Evolutionary conservation across 2,329 filamentous ascomycete species (phyloP), one percentile per base, ranked within the genome.

Genomic region (Xylaria digitata): DNA sequence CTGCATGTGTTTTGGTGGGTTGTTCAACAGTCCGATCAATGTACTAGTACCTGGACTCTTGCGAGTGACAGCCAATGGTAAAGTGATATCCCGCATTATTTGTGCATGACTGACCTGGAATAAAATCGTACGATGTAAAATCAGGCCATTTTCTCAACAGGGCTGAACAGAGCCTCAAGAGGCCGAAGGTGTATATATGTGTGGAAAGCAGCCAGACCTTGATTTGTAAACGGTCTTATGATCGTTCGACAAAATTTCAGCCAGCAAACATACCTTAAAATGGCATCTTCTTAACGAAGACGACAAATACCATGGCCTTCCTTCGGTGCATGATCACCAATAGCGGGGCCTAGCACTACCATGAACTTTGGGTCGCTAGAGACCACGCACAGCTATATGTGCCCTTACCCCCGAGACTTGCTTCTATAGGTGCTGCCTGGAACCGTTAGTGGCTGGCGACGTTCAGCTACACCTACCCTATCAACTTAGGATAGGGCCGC

Each of bases 81-180:
- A 32, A 65, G 63, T 61, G 63, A 60, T 42, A 60, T 52, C 63
- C 50, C 15, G 32, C 45, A 26, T 21, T 37, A 46, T 61, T 58
- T 61, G 45, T 69, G 64, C 67, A 67, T 69, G 61, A 57, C 53
- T 19, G 32, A 50, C 42, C 53, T 26, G 40, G 56, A 30, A 13
- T 6, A 48, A 50, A 61, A 69, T 69, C 67, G 64, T 69, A 69
- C 64, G 67, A 69, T 67, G 61, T 2, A 57, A 55, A 56, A 69
- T 69, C 67, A 69, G 67, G 64, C 67, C 67, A 69, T 52, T 67
- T 69, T 63, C 15, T 8, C 17, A 43, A 53, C 50, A 62, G 49
- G 56, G 64, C 53, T 64, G 49, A 61, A 66, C 55, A 63, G 67
- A 67, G 67, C 55, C 61, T 65, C 57, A 61, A 61, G 37, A 45